Evolutionary conservation across 2,329 filamentous ascomycete genomes (phyloP), one percentile per base, ranked within the genome.

Genomic region (Fusarium duplospermum): DNA sequence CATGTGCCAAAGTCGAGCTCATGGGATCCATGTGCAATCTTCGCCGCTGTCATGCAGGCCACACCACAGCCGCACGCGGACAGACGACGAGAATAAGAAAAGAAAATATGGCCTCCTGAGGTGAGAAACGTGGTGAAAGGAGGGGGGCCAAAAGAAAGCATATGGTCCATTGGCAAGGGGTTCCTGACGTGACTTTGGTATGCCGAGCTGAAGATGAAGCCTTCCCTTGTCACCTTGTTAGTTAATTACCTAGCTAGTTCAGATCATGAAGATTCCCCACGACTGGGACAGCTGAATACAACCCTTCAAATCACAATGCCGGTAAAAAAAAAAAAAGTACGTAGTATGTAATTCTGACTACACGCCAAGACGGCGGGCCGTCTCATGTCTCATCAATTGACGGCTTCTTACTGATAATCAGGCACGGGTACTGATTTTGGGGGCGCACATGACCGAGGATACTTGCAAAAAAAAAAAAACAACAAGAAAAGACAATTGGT

Each of bases 21-120:
- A 66, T 62, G 71, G 63, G 64, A 74, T 66, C 70, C 74, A 69
- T 77, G 74, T 31, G 27, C 56, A 76, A 71, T 74, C 64, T 72
- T 38, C 47, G 64, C 50, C 47, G 64, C 60, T 72, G 57, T 65
- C 69, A 71, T 76, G 66, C 72, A 74, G 70, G 62, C 42, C 22
- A 52, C 31, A 33, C 66, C 64, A 57, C 67, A 76, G 69, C 73
- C 67, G 74, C 70, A 72, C 35, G 40, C 42, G 20, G 59, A 62
- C 36, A 62, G 6, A 67, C 22, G 27, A 45, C 62, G 22, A 66
- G 62, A 14, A 70, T 71, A 67, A 62, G 58, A 24, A 47, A 14
- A 20, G 4, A 40, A 22, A n/a, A 58, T 8, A 38, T 8, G 66
- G 47, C 56, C 63, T 47, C 62, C 64, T 42, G 33, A 67, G 60